Evolutionary conservation across 768 basidiomycete species (phyloP), one percentile per base, ranked within the genome.

Genomic region (Mycena chlorophos): DNA sequence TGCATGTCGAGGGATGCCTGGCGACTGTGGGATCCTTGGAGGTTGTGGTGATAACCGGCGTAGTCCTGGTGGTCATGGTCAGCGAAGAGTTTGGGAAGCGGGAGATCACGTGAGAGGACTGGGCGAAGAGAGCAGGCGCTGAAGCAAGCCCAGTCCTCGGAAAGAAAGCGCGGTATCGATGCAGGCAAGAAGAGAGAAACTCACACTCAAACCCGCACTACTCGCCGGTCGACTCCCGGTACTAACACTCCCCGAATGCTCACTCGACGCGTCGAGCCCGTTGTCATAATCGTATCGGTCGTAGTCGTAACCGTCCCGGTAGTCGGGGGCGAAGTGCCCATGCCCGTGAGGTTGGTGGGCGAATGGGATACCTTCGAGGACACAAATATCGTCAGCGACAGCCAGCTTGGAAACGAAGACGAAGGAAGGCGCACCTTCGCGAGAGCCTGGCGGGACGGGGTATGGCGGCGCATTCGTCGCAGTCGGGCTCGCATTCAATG

Each of bases 201-300:
- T 40, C 40, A 60, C 59, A 14, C 52, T 28, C 34, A 40, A 40
- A 10, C 55, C 52, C 30, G 48, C 55, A 30, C 47, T 52, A 23
- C 58, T 60, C 50, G 51, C 38, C 28, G 58, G 58, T 31, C 55
- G 19, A 19, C 55, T 56, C 17, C 52, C 51, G 17, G 37, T 28
- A 37, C 50, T 25, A 19, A 51, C 39, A 19, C 51, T 52, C 16
- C 51, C 38, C 17, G 34, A 38, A 38, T 39, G 37, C 39, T 52
- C 51, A 27, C 51, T 52, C 13, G 34, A 26, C 14, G 34, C 40
- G 19, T 52, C 51, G 23, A 51, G 16, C 23, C 37, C 23, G 22
- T 48, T 26, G 16, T 27, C 17, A 26, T 31, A 29, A 26, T 27
- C 26, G 26, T 40, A 30, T 27, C 50, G 19, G 27, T 28, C 38